Evolutionary conservation across 495 filamentous ascomycete genomes (phyloP).

Genomic region (Tuber melanosporum): DNA sequence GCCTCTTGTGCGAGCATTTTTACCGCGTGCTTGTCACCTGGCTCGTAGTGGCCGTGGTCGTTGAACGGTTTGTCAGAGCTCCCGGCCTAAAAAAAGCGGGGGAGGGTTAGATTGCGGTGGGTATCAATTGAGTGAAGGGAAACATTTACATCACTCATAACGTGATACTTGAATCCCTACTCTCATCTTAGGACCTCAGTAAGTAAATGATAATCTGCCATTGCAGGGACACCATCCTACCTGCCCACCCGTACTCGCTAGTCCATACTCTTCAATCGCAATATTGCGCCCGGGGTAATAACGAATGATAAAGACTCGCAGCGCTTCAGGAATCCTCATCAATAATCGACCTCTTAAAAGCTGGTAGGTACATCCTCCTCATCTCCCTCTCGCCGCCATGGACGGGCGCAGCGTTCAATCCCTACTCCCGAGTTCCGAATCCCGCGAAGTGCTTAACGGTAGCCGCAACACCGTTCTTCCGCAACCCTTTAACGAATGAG

Average conservation of each 20-base stretch:
- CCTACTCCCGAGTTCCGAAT: conserved; percentile 60
- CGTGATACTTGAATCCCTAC: conserved; percentile 63
- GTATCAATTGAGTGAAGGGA: conserved; percentile 44
- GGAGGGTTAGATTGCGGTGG: background rate
- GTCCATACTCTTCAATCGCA: background rate
- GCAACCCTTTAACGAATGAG: conserved; percentile 55
- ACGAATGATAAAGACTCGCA: conserved; percentile 64
- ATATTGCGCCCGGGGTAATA: background rate
- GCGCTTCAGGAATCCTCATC: conserved; percentile 59
- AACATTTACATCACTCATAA: conserved; percentile 44
- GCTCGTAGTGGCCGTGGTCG: conserved; percentile 56
- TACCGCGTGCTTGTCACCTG: conserved; percentile 54
- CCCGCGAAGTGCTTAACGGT: conserved; percentile 67
- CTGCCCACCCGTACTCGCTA: background rate
- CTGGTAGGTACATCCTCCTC: conserved; percentile 60
- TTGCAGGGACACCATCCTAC: conserved; percentile 56
- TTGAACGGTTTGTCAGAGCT: conserved; percentile 60
- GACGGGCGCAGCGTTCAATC: conserved; percentile 61
- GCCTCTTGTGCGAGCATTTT: conserved; percentile 54
- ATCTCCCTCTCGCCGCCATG: conserved; percentile 63
- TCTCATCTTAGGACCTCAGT: conserved; percentile 61
- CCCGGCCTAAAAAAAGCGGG: conserved; percentile 46
- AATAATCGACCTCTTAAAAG: conserved; percentile 62
- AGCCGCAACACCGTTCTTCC: conserved; percentile 57
- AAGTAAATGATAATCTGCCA: conserved; percentile 56